Conservation (phyloP, 2,329 filamentous ascomycete genomes). For the Hypomyces rosellus region DNA sequence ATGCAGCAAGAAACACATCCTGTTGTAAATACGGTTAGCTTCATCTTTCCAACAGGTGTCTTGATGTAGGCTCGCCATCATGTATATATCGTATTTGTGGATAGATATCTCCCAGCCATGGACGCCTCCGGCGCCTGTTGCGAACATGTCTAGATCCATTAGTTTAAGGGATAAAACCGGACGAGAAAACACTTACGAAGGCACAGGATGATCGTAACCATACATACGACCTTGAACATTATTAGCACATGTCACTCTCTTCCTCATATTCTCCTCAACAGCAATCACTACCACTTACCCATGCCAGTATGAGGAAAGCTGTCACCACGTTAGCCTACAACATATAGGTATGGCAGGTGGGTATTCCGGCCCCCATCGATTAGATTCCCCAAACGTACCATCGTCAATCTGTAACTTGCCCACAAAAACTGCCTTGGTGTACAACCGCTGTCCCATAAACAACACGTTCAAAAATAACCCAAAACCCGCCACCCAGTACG, state of each 20-base stretch:
- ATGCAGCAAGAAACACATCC: background rate
- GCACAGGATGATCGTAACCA: no score
- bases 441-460: conserved; percentile 22
- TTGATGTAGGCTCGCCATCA: conserved; percentile 16
- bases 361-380: no score
- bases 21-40: conserved; percentile 11
- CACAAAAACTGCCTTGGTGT: conserved; percentile 18
- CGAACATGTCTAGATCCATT: conserved; percentile 21
- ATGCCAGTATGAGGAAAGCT: no score
- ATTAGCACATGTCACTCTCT: no score
- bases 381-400: conserved; percentile 13
- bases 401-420: conserved; percentile 22
- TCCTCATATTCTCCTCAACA: no score
- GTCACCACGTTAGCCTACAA: background rate
- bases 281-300: no score
- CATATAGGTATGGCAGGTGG: conserved; percentile 6
- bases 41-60: background rate
- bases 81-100: conserved; percentile 19
- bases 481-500: conserved; percentile 18
- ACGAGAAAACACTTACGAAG: no score
- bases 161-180: conserved; percentile 15
- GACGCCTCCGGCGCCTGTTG: conserved; percentile 19
- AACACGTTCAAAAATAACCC: conserved; percentile 16
- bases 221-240: no score
- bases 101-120: conserved; percentile 27